Conservation (phyloP, 306 rosid species). For the Fragaria vesca region DNA sequence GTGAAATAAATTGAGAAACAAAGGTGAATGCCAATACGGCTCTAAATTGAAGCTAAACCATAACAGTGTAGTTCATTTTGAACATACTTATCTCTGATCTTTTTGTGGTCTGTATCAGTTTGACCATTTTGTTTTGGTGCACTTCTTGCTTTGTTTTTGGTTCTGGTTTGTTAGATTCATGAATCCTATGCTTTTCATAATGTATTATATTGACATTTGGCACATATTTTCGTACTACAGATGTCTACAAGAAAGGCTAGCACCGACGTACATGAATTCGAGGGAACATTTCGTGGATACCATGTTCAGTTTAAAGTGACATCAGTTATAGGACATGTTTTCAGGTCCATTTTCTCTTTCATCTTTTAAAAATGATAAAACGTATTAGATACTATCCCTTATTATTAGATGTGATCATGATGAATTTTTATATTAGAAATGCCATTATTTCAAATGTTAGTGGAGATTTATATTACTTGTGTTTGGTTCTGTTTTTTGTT, state of each 20-base stretch:
- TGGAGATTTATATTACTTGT: slow-evolving; percentile 1
- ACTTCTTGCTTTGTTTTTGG: background rate
- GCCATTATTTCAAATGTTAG: slow-evolving; percentile 4
- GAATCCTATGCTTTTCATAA: slow-evolving; percentile 5
- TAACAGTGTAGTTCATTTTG: background rate
- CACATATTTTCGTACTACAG: slow-evolving; percentile 39
- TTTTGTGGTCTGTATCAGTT: background rate
- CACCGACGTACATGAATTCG: slow-evolving; percentile 85
- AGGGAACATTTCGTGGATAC: slow-evolving; percentile 59
- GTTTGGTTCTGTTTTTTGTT: background rate
- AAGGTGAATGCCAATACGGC: background rate
- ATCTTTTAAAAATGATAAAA: slow-evolving; percentile 9
- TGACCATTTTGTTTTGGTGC: background rate
- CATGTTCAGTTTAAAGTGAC: slow-evolving; percentile 71
- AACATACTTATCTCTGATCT: background rate
- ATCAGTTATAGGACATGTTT: slow-evolving; percentile 93
- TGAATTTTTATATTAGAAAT: background rate
- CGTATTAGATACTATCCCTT: slow-evolving; percentile 12
- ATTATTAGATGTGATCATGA: background rate
- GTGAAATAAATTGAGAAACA: background rate
- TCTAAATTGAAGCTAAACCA: background rate
- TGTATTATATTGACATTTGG: slow-evolving; percentile 14
- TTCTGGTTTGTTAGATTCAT: background rate
- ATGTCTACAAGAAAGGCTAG: slow-evolving; percentile 86
- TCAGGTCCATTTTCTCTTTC: slow-evolving; percentile 61